Base-by-base conservation (phyloP, 2,329 filamentous ascomycete species). In the Daldinia eschscholtzii region DNA sequence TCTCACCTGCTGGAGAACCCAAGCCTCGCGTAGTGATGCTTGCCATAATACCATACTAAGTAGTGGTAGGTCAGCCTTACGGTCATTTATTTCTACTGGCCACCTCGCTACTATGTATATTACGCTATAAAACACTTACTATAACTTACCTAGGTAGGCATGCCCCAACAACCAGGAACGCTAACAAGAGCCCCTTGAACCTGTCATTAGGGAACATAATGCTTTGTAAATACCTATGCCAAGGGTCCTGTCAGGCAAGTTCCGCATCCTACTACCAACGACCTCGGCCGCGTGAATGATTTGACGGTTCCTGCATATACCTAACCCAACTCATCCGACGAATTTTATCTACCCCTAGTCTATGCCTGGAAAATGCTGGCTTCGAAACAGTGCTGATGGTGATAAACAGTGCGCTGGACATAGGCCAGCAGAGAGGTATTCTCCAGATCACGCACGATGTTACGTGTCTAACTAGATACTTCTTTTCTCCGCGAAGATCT, bases 41-140 rank as follows among this genome's bases (percentile, higher is more conserved):
- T 9, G 30, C 39, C 41, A 10, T 37, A n/a, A 37, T 56, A 33
- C 20, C 10, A 18, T 37, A 12, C 26, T 33, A 33, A 15, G 12
- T 6, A n/a, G 56, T 57, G 52, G 23, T 44, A 50, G 42, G 57
- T 68, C 61, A 68, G 65, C 61, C 65, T 68, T 68, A 65, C 33
- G 30, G 44, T 4, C 26, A 37, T 28, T 42, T 59, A 61, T 33
- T 42, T 30, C 23, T 30, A 42, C 50, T 52, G 23, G 12, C 9
- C 48, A 52, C 55, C 23, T 52, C 26, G 44, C 26, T 48, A n/a
- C n/a, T n/a, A n/a, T n/a, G n/a, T n/a, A 42, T 57, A 62, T 53
- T 46, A 30, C 37, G 2, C 39, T 52, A 46, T 57, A 44, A 46
- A 12, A 41, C 30, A 37, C 12, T 6, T 42, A 18, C 13, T 41